Evolutionary conservation across 768 basidiomycete species (phyloP).

Genomic region (Termitomyces sp.): DNA sequence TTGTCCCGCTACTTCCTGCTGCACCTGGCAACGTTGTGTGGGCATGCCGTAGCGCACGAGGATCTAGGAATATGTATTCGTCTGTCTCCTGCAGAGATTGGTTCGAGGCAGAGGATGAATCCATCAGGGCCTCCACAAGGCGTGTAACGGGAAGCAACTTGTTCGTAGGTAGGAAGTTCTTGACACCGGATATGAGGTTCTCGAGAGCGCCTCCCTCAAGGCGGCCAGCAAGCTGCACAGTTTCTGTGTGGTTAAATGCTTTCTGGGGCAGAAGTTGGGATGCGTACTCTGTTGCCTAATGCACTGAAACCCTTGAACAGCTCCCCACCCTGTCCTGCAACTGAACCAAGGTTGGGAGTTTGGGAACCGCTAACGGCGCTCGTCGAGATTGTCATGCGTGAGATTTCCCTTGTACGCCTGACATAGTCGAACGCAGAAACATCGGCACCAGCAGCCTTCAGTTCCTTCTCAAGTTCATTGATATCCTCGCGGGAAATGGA

Average conservation of each 20-base stretch:
- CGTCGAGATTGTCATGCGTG: constrained; percentile 79
- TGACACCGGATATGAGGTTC: constrained; percentile 95
- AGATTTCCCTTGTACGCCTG: constrained; percentile 85
- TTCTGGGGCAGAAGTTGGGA: neutral
- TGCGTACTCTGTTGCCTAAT: constrained; percentile 76
- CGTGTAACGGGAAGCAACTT: constrained; percentile 92
- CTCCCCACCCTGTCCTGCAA: constrained; percentile 70
- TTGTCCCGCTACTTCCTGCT: constrained; percentile 37
- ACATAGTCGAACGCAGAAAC: constrained; percentile 88
- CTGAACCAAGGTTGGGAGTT: constrained; percentile 62
- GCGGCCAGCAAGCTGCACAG: constrained; percentile 76
- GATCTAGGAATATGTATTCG: constrained; percentile 92
- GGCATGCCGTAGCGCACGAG: constrained; percentile 65
- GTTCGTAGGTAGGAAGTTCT: constrained; percentile 94
- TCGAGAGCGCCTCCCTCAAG: constrained; percentile 95
- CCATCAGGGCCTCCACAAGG: constrained; percentile 95
- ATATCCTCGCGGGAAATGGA: constrained; percentile 85
- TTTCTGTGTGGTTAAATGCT: neutral
- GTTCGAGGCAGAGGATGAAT: constrained; percentile 89
- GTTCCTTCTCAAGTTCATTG: constrained; percentile 79
- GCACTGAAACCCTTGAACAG: constrained; percentile 93
- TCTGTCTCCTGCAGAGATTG: constrained; percentile 96
- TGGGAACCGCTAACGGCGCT: constrained; percentile 49
- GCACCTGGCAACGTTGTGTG: constrained; percentile 48
- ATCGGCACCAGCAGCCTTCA: constrained; percentile 79